These are phyloP conservation scores for Polytrichum commune DNA, from an alignment of 225 moss, liverwort and hornwort species.

Conservation along the genomic window DNA sequence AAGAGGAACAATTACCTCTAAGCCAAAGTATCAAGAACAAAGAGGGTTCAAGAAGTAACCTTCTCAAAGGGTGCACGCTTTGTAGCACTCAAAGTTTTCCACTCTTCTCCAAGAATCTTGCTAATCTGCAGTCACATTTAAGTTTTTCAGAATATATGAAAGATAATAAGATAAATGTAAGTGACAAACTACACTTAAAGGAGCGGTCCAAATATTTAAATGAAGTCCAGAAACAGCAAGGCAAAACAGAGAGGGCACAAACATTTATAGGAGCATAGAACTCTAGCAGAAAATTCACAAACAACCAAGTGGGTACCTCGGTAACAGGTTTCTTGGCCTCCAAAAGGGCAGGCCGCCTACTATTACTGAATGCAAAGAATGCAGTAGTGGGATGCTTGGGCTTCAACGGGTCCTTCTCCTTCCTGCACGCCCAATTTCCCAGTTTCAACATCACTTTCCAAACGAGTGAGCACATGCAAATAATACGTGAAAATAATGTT, in stretches of 20 bases:
- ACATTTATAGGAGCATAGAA: neutral
- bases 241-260: too few species aligned
- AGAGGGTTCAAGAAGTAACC: conserved; percentile 13
- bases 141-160: neutral
- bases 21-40: too few species aligned
- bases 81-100: conserved; percentile 61
- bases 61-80: conserved; percentile 64
- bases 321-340: conserved; percentile 60
- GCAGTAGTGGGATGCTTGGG: conserved; percentile 78
- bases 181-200: too few species aligned
- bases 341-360: conserved; percentile 57
- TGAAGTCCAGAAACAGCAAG: too few species aligned
- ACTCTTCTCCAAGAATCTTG: conserved; percentile 82
- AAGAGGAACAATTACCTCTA: too few species aligned
- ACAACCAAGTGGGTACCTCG: conserved; percentile 42
- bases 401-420: conserved; percentile 85
- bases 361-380: conserved; percentile 71
- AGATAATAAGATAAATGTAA: too few species aligned
- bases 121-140: conserved; percentile 52
- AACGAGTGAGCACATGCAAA: too few species aligned
- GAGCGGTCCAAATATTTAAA: too few species aligned
- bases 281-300: neutral
- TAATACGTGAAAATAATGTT: too few species aligned
- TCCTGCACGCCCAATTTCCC: conserved; percentile 37
- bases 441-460: too few species aligned